phyloP scores from a whole-genome alignment of 768 basidiomycete genomes.

The Pleurotus platypus region DNA sequence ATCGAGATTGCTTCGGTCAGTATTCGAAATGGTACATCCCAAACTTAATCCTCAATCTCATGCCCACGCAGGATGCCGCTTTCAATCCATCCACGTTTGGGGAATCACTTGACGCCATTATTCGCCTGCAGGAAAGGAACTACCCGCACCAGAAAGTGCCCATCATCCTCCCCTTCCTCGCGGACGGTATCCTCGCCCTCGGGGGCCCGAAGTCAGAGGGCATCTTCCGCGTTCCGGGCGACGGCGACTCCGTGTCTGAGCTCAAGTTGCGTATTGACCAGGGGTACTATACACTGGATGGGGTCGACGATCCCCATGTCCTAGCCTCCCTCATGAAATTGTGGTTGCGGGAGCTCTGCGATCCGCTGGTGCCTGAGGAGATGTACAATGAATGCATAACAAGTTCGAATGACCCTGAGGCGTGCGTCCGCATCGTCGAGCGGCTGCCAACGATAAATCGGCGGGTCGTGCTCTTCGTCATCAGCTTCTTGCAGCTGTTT shows the following conservation, averaged over 20 bases:
- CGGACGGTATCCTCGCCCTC: constrained; percentile 85
- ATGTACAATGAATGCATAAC: constrained; percentile 89
- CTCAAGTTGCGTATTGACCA: constrained; percentile 88
- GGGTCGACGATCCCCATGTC: constrained; percentile 87
- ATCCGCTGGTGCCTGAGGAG: constrained; percentile 89
- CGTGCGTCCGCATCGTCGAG: constrained; percentile 71
- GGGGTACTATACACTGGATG: constrained; percentile 87
- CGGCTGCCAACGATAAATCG: constrained; percentile 83
- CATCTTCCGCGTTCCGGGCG: constrained; percentile 91
- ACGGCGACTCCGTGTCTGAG: constrained; percentile 83
- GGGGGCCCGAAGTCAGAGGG: constrained; percentile 86
- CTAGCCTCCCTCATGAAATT: constrained; percentile 88
- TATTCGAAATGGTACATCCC: constrained; percentile 8
- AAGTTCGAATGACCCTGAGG: constrained; percentile 58
- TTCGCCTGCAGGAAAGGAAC: constrained; percentile 79
- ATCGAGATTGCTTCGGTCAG: constrained; percentile 88
- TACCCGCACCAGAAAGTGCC: constrained; percentile 85
- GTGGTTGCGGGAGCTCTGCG: constrained; percentile 89
- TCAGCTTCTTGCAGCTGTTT: constrained; percentile 91
- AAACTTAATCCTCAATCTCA: constrained; percentile 10
- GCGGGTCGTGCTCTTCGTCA: constrained; percentile 80
- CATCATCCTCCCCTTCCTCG: constrained; percentile 91
- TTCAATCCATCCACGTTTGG: constrained; percentile 95
- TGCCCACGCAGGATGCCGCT: constrained; percentile 68
- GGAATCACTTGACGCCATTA: constrained; percentile 81